Percentiles rank a stretch among this genome's conserved stretches.
Conservation (phyloP, 306 rosid species). For the Coriaria nepalensis region DNA sequence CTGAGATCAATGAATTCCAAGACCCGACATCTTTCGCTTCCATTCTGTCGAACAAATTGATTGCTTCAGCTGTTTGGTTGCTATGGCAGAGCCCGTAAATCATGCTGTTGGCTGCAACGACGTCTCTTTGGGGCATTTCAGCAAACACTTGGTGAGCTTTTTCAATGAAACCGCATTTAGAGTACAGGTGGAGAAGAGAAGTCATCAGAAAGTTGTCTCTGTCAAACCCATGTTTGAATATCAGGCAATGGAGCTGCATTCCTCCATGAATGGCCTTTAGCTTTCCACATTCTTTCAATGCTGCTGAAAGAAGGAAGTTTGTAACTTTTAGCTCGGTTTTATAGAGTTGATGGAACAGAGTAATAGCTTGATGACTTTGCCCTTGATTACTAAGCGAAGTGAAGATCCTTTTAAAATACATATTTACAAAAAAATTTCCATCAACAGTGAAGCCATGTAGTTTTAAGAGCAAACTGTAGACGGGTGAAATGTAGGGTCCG, state of each 20-base stretch:
- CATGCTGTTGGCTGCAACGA: constrained; percentile 18
- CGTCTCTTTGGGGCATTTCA: constrained; percentile 26
- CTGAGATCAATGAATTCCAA: constrained; percentile 26
- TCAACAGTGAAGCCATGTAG: too few relatives aligned
- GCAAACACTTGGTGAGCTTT: constrained; percentile 16
- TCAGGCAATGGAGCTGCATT: constrained; percentile 18
- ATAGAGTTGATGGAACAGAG: constrained; percentile 9
- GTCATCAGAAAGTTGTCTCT: constrained; percentile 16
- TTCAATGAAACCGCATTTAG: constrained; percentile 9
- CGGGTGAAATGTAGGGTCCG: too few relatives aligned
- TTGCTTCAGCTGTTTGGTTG: constrained; percentile 10
- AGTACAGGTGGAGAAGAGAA: constrained; percentile 18
- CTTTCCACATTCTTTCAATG: constrained; percentile 16
- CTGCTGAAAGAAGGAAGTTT: constrained; percentile 21
- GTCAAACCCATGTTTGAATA: constrained; percentile 11
- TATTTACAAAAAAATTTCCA: not conserved
- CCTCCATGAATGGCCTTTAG: constrained; percentile 15
- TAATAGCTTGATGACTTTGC: constrained; percentile 13
- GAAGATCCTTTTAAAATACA: constrained; percentile 2
- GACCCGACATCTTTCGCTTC: constrained; percentile 13
- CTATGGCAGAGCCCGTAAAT: constrained; percentile 19
- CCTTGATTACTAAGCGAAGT: constrained; percentile 7
- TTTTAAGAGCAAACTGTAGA: too few relatives aligned
- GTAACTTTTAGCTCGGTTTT: constrained; percentile 11
- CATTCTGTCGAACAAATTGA: constrained; percentile 14